Percentiles rank a stretch among this genome's conserved stretches.
These are phyloP conservation scores for Tetracentron sinense DNA, from an alignment of 164 flowering plant species.

Conservation along the genomic window DNA sequence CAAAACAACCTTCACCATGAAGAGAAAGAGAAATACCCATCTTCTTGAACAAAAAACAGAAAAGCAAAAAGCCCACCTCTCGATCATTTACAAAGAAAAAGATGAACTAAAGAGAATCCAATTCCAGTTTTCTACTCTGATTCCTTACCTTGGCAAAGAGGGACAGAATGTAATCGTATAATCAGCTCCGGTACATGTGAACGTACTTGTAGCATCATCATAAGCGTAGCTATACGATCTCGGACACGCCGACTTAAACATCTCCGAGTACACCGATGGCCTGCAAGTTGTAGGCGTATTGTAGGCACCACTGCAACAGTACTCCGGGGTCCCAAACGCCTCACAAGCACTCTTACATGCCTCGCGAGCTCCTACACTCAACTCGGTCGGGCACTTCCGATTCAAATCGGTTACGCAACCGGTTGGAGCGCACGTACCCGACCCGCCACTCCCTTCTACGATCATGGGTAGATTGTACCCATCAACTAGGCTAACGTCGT, in stretches of 20 bases:
- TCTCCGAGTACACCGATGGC: conserved; percentile 55
- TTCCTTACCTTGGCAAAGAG: conserved; percentile 35
- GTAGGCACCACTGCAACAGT: conserved; percentile 65
- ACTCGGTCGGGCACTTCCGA: conserved; percentile 50
- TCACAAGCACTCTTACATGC: conserved; percentile 75
- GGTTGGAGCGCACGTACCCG: conserved; percentile 46
- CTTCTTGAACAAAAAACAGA: too few species aligned
- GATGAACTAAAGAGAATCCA: not conserved
- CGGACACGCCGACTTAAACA: conserved; percentile 64
- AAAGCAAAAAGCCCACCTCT: not conserved
- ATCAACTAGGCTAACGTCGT: conserved; percentile 78
- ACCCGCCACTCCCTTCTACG: conserved; percentile 43
- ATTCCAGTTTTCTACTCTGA: not conserved
- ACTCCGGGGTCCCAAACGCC: conserved; percentile 58
- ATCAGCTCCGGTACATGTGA: conserved; percentile 59
- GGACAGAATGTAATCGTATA: conserved; percentile 72
- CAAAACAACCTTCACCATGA: too few species aligned
- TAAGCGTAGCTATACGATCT: conserved; percentile 65
- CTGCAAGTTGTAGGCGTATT: conserved; percentile 45
- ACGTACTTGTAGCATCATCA: conserved; percentile 67
- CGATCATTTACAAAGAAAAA: not conserved
- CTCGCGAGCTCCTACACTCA: conserved; percentile 38
- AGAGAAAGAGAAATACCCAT: too few species aligned
- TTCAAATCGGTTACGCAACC: conserved; percentile 57
- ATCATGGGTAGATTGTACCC: conserved; percentile 72